phyloP scores from a whole-genome alignment of 768 basidiomycete genomes.

The Suillus placidus region DNA sequence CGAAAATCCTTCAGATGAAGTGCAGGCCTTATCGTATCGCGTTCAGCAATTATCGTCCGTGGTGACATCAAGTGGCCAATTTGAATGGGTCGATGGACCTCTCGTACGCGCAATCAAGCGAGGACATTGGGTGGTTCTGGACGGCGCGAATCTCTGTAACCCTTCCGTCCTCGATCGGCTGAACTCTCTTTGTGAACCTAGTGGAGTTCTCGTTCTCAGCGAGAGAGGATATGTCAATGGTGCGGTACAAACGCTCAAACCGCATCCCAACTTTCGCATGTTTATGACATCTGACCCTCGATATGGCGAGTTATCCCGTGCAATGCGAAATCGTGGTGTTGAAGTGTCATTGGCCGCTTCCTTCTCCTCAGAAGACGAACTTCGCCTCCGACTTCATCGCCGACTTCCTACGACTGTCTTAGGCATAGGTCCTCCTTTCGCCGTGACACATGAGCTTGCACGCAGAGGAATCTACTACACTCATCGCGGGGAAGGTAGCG shows the following conservation, averaged over 20 bases:
- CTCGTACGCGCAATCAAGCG: constrained; percentile 81
- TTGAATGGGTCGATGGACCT: constrained; percentile 97
- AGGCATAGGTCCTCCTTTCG: constrained; percentile 11
- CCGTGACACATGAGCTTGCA: constrained; percentile 23
- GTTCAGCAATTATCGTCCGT: constrained; percentile 28
- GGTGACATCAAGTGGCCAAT: constrained; percentile 48
- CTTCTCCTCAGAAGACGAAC: constrained; percentile 47
- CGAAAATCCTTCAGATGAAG: constrained; percentile 24
- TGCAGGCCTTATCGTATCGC: constrained; percentile 23
- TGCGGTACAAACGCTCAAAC: constrained; percentile 68
- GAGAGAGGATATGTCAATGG: constrained; percentile 88
- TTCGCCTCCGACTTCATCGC: constrained; percentile 47
- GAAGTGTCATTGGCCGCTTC: constrained; percentile 64
- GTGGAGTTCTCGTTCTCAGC: constrained; percentile 81
- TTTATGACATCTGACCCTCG: constrained; percentile 94
- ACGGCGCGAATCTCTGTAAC: constrained; percentile 92
- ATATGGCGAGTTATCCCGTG: constrained; percentile 91
- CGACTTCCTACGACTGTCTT: constrained; percentile 46
- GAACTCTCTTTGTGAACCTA: constrained; percentile 91
- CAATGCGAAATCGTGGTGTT: constrained; percentile 97
- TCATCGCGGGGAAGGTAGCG: background rate
- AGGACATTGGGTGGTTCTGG: constrained; percentile 89
- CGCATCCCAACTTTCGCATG: constrained; percentile 88
- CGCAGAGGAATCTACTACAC: constrained; percentile 27
- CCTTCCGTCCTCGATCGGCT: constrained; percentile 95